Conservation (phyloP, 2,329 filamentous ascomycete species). For the Aspergillus pseudotamarii region DNA sequence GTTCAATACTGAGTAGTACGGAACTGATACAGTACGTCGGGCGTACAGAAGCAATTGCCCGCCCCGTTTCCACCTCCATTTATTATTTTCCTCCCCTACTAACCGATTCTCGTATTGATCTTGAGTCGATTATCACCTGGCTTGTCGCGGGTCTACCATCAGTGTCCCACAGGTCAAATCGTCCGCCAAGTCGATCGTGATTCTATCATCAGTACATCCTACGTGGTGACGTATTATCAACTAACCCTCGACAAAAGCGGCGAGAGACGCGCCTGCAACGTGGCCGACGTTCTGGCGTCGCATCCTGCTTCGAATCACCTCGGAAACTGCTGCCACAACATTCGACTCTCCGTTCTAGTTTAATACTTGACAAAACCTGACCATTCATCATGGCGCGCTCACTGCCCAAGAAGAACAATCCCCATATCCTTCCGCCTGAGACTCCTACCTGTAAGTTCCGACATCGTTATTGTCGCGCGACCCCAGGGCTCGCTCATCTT, state of each 20-base stretch:
- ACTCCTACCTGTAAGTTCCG: slow-evolving; percentile 49
- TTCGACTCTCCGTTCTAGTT: slow-evolving; percentile 11
- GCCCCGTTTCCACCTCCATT: slow-evolving; percentile 17
- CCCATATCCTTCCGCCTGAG: slow-evolving; percentile 45
- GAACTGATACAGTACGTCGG: slow-evolving; percentile 5
- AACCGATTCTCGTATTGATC: slow-evolving; percentile 17
- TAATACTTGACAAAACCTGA: slow-evolving; percentile 6
- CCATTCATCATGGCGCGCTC: slow-evolving; percentile 43
- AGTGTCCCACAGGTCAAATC: slow-evolving; percentile 7
- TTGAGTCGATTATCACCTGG: slow-evolving; percentile 13
- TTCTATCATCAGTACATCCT: slow-evolving; percentile 12
- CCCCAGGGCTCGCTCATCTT: slow-evolving; percentile 16
- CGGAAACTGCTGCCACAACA: slow-evolving; percentile 2
- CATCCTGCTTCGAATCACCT: slow-evolving; percentile 25
- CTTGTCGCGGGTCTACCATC: slow-evolving; percentile 18
- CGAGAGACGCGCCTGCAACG: slow-evolving; percentile 47
- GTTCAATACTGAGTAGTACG: slow-evolving; percentile 8
- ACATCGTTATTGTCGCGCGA: slow-evolving; percentile 14
- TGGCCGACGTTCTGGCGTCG: slow-evolving; percentile 42
- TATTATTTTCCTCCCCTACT: slow-evolving; percentile 24
- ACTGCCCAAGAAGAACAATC: slow-evolving; percentile 51
- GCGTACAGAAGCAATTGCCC: slow-evolving; percentile 16
- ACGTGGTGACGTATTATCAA: slow-evolving; percentile 26
- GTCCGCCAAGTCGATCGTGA: slow-evolving; percentile 13
- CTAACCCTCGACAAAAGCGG: slow-evolving; percentile 14